These are phyloP conservation scores for Blastobotrys niveus DNA, from an alignment of 1,139 yeast genomes.

Conservation along the genomic window DNA sequence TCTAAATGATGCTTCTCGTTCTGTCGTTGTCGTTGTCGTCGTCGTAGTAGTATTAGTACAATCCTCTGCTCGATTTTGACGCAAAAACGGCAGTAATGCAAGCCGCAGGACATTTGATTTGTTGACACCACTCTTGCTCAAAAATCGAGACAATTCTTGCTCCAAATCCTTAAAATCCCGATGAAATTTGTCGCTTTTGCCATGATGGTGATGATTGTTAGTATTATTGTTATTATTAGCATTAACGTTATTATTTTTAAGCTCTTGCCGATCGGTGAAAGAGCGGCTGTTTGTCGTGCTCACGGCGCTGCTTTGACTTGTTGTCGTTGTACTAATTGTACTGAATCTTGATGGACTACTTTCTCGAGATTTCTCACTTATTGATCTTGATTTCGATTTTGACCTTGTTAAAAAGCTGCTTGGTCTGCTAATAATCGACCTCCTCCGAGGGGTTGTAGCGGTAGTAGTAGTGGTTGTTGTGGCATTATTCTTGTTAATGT, in stretches of 20 bases:
- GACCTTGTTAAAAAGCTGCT: background rate
- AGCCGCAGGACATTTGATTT: constrained; percentile 65
- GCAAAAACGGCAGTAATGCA: constrained; percentile 58
- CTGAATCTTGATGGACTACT: background rate
- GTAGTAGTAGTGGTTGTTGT: too few relatives aligned
- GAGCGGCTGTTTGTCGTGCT: background rate
- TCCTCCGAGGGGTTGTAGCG: too few relatives aligned
- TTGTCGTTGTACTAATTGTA: background rate
- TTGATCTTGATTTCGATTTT: background rate
- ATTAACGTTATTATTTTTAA: background rate
- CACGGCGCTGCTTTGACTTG: background rate
- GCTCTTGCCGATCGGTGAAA: too few relatives aligned
- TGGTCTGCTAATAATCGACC: too few relatives aligned
- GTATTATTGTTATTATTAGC: background rate
- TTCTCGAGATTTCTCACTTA: background rate
- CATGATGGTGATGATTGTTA: background rate
- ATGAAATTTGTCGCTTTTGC: constrained; percentile 4
- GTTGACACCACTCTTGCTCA: constrained; percentile 46
- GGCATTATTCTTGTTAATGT: too few relatives aligned
- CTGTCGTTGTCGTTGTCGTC: too few relatives aligned
- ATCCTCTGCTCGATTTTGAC: constrained; percentile 32
- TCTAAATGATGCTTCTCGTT: constrained; percentile 27
- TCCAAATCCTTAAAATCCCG: constrained; percentile 27
- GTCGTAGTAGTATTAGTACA: constrained; percentile 26
- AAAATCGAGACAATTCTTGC: constrained; percentile 27